phyloP scores from a whole-genome alignment of 192 early-diverging fungal genomes.

The Backusella macrospora region DNA sequence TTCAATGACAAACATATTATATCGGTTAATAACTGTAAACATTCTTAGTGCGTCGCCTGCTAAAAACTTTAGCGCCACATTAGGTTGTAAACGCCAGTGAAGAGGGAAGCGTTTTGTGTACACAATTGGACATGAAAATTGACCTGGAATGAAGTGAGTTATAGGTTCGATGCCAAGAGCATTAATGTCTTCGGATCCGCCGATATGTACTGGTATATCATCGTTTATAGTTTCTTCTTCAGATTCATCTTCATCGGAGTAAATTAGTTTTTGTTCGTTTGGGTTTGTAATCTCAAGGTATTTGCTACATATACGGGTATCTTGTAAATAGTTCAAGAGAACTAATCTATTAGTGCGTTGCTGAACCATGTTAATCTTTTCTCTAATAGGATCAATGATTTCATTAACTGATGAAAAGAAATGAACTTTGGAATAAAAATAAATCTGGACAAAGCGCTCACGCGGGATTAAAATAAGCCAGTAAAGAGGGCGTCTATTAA shows the following conservation, averaged over 20 bases:
- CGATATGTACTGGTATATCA: background rate
- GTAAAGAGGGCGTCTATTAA: conserved; percentile 39
- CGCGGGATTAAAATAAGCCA: conserved; percentile 67
- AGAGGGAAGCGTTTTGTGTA: conserved; percentile 64
- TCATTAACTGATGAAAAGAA: conserved; percentile 44
- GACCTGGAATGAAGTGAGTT: conserved; percentile 50
- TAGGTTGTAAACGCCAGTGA: conserved; percentile 71
- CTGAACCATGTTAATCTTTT: conserved; percentile 54
- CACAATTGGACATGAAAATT: conserved; percentile 73
- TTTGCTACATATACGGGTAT: conserved; percentile 63
- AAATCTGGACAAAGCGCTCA: conserved; percentile 55
- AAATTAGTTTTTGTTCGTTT: conserved; percentile 37
- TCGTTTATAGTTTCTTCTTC: conserved; percentile 36
- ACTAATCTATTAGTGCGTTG: conserved; percentile 65
- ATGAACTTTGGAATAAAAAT: conserved; percentile 68
- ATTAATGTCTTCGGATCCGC: background rate
- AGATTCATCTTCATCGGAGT: conserved; percentile 58
- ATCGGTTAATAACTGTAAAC: conserved; percentile 70
- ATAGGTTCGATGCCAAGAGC: background rate
- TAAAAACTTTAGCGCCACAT: conserved; percentile 64
- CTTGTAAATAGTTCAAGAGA: conserved; percentile 61
- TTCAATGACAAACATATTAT: conserved; percentile 71
- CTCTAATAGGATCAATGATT: conserved; percentile 54
- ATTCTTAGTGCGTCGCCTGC: conserved; percentile 52
- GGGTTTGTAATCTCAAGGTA: conserved; percentile 50